A percentile compares a stretch with the other conserved stretches of the same genome.
These are phyloP conservation scores for Pistacia atlantica DNA, from an alignment of 345 rosid species.

Conservation along the genomic window DNA sequence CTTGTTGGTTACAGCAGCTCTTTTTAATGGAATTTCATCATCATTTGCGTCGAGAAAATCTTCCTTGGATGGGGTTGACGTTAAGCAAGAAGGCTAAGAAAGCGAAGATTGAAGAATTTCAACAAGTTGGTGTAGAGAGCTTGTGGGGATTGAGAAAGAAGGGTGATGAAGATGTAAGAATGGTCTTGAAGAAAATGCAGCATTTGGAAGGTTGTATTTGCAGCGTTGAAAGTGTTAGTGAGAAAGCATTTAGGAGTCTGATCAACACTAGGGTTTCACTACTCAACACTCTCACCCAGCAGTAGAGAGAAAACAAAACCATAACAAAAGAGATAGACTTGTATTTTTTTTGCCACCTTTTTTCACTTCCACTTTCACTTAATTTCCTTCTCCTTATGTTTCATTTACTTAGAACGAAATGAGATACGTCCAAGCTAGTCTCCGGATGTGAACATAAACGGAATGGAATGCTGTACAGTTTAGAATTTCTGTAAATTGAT, in stretches of 20 bases:
- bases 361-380: background rate
- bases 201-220: slow-evolving; percentile 43
- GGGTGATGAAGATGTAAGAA: slow-evolving; percentile 49
- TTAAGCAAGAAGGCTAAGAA: slow-evolving; percentile 33
- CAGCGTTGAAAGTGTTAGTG: slow-evolving; percentile 37
- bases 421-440: background rate
- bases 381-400: background rate
- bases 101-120: slow-evolving; percentile 37
- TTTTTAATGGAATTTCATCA: slow-evolving; percentile 40
- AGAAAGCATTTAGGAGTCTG: slow-evolving; percentile 56
- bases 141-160: slow-evolving; percentile 50
- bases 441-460: background rate
- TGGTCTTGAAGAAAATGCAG: slow-evolving; percentile 42
- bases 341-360: background rate
- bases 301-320: slow-evolving; percentile 4
- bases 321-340: background rate
- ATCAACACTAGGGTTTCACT: slow-evolving; percentile 57
- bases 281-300: slow-evolving; percentile 51
- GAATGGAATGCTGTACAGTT: slow-evolving; percentile 6
- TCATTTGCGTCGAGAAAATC: slow-evolving; percentile 33
- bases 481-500: slow-evolving; percentile 17
- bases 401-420: slow-evolving; percentile 5
- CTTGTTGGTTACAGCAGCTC: slow-evolving; percentile 38
- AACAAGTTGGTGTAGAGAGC: slow-evolving; percentile 29
- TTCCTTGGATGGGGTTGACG: slow-evolving; percentile 31